Evolutionary conservation across 805 yeast genomes (phyloP).

Genomic region (Pachysolen tannophilus): DNA sequence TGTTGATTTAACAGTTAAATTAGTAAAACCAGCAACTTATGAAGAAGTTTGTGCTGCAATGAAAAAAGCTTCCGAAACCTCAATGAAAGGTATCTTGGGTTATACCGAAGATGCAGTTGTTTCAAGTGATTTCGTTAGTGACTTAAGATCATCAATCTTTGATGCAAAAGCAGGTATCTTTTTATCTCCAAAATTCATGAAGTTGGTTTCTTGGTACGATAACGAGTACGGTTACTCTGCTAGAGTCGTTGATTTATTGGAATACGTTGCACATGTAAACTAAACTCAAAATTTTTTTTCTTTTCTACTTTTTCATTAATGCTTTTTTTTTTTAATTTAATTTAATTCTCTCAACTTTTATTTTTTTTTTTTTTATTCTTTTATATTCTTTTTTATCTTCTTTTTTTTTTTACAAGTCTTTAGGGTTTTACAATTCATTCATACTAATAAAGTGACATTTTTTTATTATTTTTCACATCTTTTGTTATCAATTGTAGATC

Average conservation of each 20-base stretch:
- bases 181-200: conserved; percentile 63
- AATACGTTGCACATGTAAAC: conserved; percentile 64
- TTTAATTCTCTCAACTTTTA: too few relatives aligned
- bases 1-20: conserved; percentile 63
- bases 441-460: too few relatives aligned
- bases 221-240: conserved; percentile 71
- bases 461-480: too few relatives aligned
- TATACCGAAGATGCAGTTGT: conserved; percentile 69
- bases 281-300: too few relatives aligned
- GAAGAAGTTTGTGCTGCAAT: conserved; percentile 54
- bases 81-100: conserved; percentile 54
- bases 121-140: conserved; percentile 60
- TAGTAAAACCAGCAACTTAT: conserved; percentile 49
- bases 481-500: too few relatives aligned
- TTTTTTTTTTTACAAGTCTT: too few relatives aligned
- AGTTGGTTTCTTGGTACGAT: conserved; percentile 68
- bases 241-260: conserved; percentile 67
- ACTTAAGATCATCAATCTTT: conserved; percentile 55
- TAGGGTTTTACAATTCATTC: too few relatives aligned
- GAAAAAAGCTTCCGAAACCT: conserved; percentile 53
- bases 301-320: too few relatives aligned
- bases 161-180: conserved; percentile 66
- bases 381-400: too few relatives aligned
- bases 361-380: too few relatives aligned
- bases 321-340: too few relatives aligned